Evolutionary conservation across 2,329 filamentous ascomycete genomes (phyloP).

Genomic region (Tothia fuscella): DNA sequence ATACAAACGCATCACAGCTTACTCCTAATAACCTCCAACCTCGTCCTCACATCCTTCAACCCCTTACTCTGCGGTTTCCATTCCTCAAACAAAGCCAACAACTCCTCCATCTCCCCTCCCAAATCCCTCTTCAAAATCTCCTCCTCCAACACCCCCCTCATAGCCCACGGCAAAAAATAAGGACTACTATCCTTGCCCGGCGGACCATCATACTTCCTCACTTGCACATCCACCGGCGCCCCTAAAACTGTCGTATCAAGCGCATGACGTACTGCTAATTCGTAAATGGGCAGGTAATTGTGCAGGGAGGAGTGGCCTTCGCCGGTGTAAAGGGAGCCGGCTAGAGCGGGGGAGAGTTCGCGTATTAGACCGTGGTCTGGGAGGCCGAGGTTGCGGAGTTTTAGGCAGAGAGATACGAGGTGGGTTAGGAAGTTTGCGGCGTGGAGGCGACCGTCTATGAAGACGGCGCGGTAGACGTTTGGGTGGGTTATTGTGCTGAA

Average conservation of each 20-base stretch:
- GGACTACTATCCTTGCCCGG: slow-evolving; percentile 52
- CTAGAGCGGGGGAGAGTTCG: slow-evolving; percentile 77
- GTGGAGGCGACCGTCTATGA: slow-evolving; percentile 85
- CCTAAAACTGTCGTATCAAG: slow-evolving; percentile 27
- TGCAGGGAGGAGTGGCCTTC: slow-evolving; percentile 92
- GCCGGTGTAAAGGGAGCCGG: slow-evolving; percentile 80
- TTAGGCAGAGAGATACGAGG: slow-evolving; percentile 83
- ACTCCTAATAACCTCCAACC: slow-evolving; percentile 80
- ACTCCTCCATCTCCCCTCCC: slow-evolving; percentile 59
- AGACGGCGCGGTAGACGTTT: slow-evolving; percentile 90
- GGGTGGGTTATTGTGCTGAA: slow-evolving; percentile 80
- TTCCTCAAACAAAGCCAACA: slow-evolving; percentile 80
- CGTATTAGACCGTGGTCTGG: slow-evolving; percentile 87
- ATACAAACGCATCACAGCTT: slow-evolving; percentile 43
- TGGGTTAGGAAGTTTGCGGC: slow-evolving; percentile 89
- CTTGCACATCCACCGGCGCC: slow-evolving; percentile 14
- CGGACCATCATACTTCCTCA: slow-evolving; percentile 30
- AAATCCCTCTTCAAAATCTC: slow-evolving; percentile 77
- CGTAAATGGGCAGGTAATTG: slow-evolving; percentile 77
- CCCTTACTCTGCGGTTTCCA: slow-evolving; percentile 89
- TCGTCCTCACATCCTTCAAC: slow-evolving; percentile 89
- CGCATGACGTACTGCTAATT: slow-evolving; percentile 38
- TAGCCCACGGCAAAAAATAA: slow-evolving; percentile 87
- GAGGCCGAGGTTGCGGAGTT: slow-evolving; percentile 84
- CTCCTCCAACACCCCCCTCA: slow-evolving; percentile 86